phyloP scores from a whole-genome alignment of 352 stramenopile species.

The Pythium diclinum region DNA sequence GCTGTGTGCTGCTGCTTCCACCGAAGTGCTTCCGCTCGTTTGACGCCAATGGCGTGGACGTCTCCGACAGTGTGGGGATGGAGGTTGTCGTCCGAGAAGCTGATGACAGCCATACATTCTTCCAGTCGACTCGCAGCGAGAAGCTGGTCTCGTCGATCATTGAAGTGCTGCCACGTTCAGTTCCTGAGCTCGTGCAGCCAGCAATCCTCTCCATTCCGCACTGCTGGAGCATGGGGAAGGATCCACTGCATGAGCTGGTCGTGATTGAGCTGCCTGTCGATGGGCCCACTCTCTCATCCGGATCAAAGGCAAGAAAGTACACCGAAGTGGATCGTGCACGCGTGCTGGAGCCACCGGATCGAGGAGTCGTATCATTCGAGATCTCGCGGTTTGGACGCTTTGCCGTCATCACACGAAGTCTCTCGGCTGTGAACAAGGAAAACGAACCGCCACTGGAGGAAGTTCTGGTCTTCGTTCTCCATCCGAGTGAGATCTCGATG shows the following conservation, averaged over 20 bases:
- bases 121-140: slow-evolving; percentile 22
- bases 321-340: slow-evolving; percentile 5
- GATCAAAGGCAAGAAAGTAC: background rate
- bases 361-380: slow-evolving; percentile 23
- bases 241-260: slow-evolving; percentile 23
- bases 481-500: slow-evolving; percentile 15
- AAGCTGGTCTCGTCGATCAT: slow-evolving; percentile 45
- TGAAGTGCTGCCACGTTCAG: slow-evolving; percentile 33
- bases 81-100: slow-evolving; percentile 41
- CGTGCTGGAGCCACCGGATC: background rate
- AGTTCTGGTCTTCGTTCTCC: slow-evolving; percentile 13
- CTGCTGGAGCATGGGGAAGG: slow-evolving; percentile 3
- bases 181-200: slow-evolving; percentile 13
- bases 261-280: slow-evolving; percentile 4
- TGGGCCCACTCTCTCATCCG: background rate
- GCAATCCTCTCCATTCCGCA: slow-evolving; percentile 28
- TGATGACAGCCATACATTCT: background rate
- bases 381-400: slow-evolving; percentile 19
- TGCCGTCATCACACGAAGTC: slow-evolving; percentile 18
- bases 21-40: slow-evolving; percentile 48
- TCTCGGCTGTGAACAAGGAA: slow-evolving; percentile 14
- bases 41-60: slow-evolving; percentile 36
- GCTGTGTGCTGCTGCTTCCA: slow-evolving; percentile 44
- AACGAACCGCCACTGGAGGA: slow-evolving; percentile 19
- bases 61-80: slow-evolving; percentile 47